These are phyloP conservation scores for Bothriochloa decipiens DNA, from an alignment of 176 grass and related monocot genomes.

Conservation along the genomic window DNA sequence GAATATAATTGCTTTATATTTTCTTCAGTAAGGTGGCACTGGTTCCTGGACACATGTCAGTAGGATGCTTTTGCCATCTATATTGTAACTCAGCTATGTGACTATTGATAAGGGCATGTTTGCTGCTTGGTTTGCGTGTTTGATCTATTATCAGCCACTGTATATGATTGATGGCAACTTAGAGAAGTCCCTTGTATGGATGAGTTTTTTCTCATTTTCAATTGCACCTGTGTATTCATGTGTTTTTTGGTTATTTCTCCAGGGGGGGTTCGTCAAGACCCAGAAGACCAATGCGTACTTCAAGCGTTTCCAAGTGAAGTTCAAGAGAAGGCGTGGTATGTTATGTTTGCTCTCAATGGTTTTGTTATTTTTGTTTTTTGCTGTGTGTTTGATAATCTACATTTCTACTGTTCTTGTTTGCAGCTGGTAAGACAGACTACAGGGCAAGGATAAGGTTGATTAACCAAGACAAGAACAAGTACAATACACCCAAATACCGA, in stretches of 20 bases:
- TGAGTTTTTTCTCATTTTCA: neutral
- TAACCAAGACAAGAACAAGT: slow-evolving; percentile 80
- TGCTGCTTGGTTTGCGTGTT: neutral
- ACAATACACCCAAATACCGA: slow-evolving; percentile 66
- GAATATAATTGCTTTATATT: no score
- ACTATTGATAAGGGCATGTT: neutral
- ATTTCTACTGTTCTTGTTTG: neutral
- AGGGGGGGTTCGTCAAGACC: slow-evolving; percentile 54
- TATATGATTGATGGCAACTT: neutral
- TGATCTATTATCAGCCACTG: neutral
- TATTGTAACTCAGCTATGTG: neutral
- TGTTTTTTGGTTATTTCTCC: neutral
- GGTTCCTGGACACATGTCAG: neutral
- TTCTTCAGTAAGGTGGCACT: neutral
- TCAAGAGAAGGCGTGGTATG: slow-evolving; percentile 51
- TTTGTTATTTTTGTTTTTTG: neutral
- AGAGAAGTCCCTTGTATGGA: neutral
- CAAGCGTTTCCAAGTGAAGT: slow-evolving; percentile 82
- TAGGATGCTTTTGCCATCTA: neutral
- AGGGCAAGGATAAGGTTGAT: slow-evolving; percentile 70
- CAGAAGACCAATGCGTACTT: slow-evolving; percentile 66
- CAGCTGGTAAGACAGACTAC: slow-evolving; percentile 75
- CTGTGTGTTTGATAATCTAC: neutral
- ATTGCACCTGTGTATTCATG: neutral
- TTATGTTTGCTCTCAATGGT: neutral